Evolutionary conservation across 2,329 filamentous ascomycete genomes (phyloP).

Genomic region (Escovopsis sp.): DNA sequence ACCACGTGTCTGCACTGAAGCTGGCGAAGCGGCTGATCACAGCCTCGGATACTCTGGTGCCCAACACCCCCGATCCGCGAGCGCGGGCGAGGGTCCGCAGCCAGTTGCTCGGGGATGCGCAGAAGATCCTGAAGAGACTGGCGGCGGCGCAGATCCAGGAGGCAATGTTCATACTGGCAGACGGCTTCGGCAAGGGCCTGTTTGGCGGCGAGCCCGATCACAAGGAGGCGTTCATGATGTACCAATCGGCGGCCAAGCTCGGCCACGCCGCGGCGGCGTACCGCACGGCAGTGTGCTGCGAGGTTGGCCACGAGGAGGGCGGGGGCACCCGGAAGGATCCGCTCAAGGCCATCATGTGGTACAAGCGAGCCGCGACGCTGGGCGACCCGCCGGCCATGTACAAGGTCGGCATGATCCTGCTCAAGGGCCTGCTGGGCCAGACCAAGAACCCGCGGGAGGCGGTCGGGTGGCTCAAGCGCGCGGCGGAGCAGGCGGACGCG

Average conservation of each 20-base stretch:
- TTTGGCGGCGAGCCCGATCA: slow-evolving; percentile 69
- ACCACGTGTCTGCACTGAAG: slow-evolving; percentile 54
- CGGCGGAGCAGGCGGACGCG: slow-evolving; percentile 70
- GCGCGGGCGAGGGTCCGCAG: slow-evolving; percentile 64
- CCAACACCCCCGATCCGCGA: slow-evolving; percentile 50
- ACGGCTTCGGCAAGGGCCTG: slow-evolving; percentile 70
- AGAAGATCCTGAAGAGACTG: slow-evolving; percentile 86
- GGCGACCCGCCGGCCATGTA: slow-evolving; percentile 95
- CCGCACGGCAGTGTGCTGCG: slow-evolving; percentile 90
- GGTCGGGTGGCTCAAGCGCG: slow-evolving; percentile 82
- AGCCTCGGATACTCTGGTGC: slow-evolving; percentile 62
- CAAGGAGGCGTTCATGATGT: slow-evolving; percentile 86
- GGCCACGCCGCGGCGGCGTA: slow-evolving; percentile 82
- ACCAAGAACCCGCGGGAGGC: slow-evolving; percentile 70
- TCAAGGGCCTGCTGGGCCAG: slow-evolving; percentile 90
- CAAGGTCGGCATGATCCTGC: slow-evolving; percentile 90
- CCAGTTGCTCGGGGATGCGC: slow-evolving; percentile 68
- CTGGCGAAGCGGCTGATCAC: slow-evolving; percentile 78
- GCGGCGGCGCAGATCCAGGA: slow-evolving; percentile 58
- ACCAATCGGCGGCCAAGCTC: slow-evolving; percentile 83
- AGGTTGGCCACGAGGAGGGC: slow-evolving; percentile 87
- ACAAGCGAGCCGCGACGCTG: slow-evolving; percentile 78
- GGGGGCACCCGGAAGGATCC: slow-evolving; percentile 86
- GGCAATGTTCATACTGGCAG: slow-evolving; percentile 87
- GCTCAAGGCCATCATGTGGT: slow-evolving; percentile 94